Conservation (phyloP, 139 green algal genomes). For the Tetraselmis striata region DNA sequence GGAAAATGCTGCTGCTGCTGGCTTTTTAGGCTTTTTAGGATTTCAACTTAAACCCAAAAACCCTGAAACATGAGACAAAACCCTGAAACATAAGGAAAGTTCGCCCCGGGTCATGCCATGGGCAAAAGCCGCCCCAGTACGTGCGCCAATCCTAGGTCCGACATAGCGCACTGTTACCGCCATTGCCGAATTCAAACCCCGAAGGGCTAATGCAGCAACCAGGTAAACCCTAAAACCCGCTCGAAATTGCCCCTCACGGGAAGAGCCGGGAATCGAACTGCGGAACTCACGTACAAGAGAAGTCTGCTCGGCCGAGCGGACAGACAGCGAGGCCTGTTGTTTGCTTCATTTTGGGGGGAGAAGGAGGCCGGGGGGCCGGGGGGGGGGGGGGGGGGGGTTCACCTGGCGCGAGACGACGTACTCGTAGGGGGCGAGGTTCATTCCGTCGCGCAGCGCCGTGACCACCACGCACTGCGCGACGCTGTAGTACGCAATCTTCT, state of each 20-base stretch:
- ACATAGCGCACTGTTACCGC: slow-evolving; percentile 59
- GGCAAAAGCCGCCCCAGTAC: slow-evolving; percentile 74
- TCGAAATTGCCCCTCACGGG: slow-evolving; percentile 66
- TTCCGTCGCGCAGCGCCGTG: slow-evolving; percentile 87
- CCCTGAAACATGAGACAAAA: no score
- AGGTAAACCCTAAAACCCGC: slow-evolving; percentile 47
- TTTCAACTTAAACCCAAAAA: no score
- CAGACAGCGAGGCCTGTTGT: no score
- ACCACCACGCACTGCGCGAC: slow-evolving; percentile 80
- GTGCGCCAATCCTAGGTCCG: slow-evolving; percentile 63
- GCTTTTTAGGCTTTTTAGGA: no score
- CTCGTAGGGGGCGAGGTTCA: slow-evolving; percentile 98
- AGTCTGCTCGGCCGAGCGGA: slow-evolving; percentile 18
- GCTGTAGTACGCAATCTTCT: slow-evolving; percentile 87
- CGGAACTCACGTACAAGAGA: no score
- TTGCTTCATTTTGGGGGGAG: slow-evolving; percentile 27
- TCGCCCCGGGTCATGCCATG: slow-evolving; percentile 88
- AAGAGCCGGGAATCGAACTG: no score
- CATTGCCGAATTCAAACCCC: no score
- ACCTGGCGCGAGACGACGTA: slow-evolving; percentile 94
- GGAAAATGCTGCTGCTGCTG: no score
- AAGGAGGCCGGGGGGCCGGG: no score
- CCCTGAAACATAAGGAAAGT: no score
- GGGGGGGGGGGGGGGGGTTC: no score
- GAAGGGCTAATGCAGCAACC: no score